Evolutionary conservation across 225 moss, liverwort and hornwort genomes (phyloP), one percentile per base, ranked within the genome.

Genomic region (Pleurozium schreberi): DNA sequence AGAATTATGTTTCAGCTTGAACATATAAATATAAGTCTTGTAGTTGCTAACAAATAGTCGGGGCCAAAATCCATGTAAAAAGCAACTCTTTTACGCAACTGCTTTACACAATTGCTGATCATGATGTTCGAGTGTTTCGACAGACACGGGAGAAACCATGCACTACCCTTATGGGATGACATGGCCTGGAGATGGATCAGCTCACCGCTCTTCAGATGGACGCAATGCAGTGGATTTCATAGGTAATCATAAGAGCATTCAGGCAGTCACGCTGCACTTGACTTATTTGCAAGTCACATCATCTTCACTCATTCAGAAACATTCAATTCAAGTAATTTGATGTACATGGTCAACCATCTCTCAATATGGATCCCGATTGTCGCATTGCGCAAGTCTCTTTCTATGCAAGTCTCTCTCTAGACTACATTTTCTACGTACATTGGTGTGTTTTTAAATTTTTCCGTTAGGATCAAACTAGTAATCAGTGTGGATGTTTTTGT

Each of bases 121-220:
- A 57, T 64, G 40, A 80, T 87, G 87, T 45, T 78, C 79, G 47
- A 22, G 68, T 86, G 66, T 55, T 38, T 82, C 86, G 61, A 73
- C 92, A 94, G 94, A 94, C 59, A 93, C 93, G 74, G 94, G 94
- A 87, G 94, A 93, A 52, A 93, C 22, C 50, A 86, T 88, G 89
- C 52, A 90, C 47, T 94, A 93, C 82, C 94, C 94, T 23, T 94
- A 94, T 59, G 94, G 94, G 61, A 92, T 94, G 90, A 94, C 94
- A 47, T 94, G 93, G 93, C 93, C 94, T 60, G 94, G 79, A 57
- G 94, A 91, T 89, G 92, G 91, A 88, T 81, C 86, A 42, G 93
- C 88, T 42, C 93, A 82, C 84, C 93, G 94, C 34, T 94, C 93
- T 20, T 94, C 94, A 30, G 94, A 94, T 86, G 94, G 94, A 85